These are phyloP conservation scores for Hirschfeldia incana DNA, from an alignment of 345 rosid species.

Conservation along the genomic window DNA sequence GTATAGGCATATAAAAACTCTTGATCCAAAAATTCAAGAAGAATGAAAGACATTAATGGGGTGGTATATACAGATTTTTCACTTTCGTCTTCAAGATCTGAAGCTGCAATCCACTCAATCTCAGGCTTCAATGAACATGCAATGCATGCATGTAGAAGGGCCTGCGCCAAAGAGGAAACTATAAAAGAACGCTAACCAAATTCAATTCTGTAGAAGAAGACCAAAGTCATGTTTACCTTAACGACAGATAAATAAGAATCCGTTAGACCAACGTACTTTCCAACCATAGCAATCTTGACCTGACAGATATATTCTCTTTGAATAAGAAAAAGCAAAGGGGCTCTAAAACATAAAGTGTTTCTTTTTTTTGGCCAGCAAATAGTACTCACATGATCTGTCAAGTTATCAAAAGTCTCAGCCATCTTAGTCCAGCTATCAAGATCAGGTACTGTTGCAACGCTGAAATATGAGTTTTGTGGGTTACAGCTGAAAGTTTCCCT, in stretches of 20 bases:
- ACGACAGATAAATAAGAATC: conserved; percentile 96
- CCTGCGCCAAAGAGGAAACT: conserved; percentile 49
- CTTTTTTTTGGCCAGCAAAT: conserved; percentile 16
- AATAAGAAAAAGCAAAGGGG: conserved; percentile 23
- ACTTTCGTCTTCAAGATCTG: conserved; percentile 92
- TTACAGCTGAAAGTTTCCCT: conserved; percentile 21
- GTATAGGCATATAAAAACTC: neutral
- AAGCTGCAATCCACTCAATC: conserved; percentile 93
- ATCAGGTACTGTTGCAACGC: conserved; percentile 69
- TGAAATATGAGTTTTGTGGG: conserved; percentile 48
- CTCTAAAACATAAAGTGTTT: conserved; percentile 3
- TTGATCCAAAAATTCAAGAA: conserved; percentile 11
- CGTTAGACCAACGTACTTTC: conserved; percentile 88
- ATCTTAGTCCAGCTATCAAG: conserved; percentile 74
- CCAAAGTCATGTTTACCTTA: conserved; percentile 53
- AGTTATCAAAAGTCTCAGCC: conserved; percentile 74
- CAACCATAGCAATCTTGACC: conserved; percentile 98
- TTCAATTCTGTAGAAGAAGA: conserved; percentile 16
- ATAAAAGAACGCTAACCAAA: conserved; percentile 8
- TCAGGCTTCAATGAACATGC: conserved; percentile 83
- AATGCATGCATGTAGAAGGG: conserved; percentile 95
- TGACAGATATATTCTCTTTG: conserved; percentile 36
- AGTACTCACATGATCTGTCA: conserved; percentile 53
- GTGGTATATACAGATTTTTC: conserved; percentile 53
- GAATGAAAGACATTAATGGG: neutral